Evolutionary conservation across 2,329 filamentous ascomycete genomes (phyloP).

Genomic region (Ascomycota sp.): DNA sequence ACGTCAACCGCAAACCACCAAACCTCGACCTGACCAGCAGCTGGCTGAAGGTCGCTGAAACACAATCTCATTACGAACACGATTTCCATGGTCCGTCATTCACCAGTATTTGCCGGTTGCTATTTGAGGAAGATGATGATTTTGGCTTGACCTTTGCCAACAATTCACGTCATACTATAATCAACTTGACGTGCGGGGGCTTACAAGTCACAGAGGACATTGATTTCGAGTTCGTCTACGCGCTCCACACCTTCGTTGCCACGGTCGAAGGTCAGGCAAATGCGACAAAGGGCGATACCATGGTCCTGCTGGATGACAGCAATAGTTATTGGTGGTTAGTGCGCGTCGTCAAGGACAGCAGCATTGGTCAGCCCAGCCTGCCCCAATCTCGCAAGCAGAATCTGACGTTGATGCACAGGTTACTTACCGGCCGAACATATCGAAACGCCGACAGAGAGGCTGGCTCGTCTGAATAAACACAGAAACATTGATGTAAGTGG

Average conservation of each 20-base stretch:
- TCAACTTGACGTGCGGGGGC: slow-evolving; percentile 58
- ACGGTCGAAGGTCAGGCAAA: slow-evolving; percentile 97
- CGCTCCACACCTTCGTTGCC: slow-evolving; percentile 89
- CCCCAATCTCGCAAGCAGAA: slow-evolving; percentile 3
- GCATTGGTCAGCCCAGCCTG: slow-evolving; percentile 43
- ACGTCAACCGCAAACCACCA: too few species aligned
- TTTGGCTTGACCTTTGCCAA: slow-evolving; percentile 32
- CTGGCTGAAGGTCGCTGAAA: too few species aligned
- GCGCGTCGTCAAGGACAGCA: slow-evolving; percentile 89
- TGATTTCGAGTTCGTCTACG: slow-evolving; percentile 98
- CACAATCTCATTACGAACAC: slow-evolving; percentile 5
- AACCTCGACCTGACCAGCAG: too few species aligned
- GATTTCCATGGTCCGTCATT: slow-evolving; percentile 12
- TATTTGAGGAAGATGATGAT: slow-evolving; percentile 37
- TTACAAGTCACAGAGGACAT: slow-evolving; percentile 95
- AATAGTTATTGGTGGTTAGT: slow-evolving; percentile 99
- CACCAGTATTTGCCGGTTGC: slow-evolving; percentile 24
- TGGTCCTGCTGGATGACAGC: slow-evolving; percentile 94
- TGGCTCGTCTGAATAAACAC: slow-evolving; percentile 91
- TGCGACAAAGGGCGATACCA: slow-evolving; percentile 93
- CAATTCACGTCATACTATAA: slow-evolving; percentile 45
- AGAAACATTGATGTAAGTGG: slow-evolving; percentile 91
- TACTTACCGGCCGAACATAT: slow-evolving; percentile 97
- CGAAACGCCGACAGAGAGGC: slow-evolving; percentile 84
- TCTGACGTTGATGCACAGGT: slow-evolving; percentile 34